Base-by-base conservation (phyloP, 371 early-diverging fungal species). In the Saksenaea oblongispora region DNA sequence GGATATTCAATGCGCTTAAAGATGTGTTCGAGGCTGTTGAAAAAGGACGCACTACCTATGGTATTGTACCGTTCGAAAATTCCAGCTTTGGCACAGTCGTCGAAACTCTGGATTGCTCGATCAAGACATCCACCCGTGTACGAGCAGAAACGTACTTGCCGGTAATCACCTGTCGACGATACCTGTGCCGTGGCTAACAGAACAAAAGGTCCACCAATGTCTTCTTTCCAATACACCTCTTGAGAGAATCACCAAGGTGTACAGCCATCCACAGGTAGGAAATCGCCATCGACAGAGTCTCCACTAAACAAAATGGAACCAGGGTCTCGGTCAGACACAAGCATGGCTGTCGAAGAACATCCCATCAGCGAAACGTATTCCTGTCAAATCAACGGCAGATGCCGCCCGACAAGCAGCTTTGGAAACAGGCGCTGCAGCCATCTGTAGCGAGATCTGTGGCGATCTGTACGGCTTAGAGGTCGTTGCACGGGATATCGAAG, bases 61-160 rank as follows among this genome's bases (percentile, higher is more conserved):
- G 95, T n/a, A 78, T 96, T 42, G 90, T 98, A 0, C 98, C 98
- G 11, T 93, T 95, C 72, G 98, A 98, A 71, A 98, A 98, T 75
- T 95, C 95, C 11, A 91, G 91, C 8, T 89, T 87, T 70, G 97
- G 97, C 28, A 84, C 87, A 3, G 97, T 97, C 1, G 85, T 88
- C 8, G 88, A 91, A 56, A 91, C 97, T 0, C 72, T 97, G 28
- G 95, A 97, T 69, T 72, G 83, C 56, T 91, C 93, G 62, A 80
- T 89, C 42, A 73, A 75, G 51, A 82, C 85, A 63, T 72, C 59
- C 61, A 80, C 76, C 58, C 84, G 73, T 65, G 85, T 89, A 22
- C 73, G 87, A 28, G 88, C 87, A 0, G 90, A 89, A 62, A 83
- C 83, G 0, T 89, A 88, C 71, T 76, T 93, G 28, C 70, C 82